phyloP scores from a whole-genome alignment of 192 early-diverging fungal genomes.

The Backusella macrospora region DNA sequence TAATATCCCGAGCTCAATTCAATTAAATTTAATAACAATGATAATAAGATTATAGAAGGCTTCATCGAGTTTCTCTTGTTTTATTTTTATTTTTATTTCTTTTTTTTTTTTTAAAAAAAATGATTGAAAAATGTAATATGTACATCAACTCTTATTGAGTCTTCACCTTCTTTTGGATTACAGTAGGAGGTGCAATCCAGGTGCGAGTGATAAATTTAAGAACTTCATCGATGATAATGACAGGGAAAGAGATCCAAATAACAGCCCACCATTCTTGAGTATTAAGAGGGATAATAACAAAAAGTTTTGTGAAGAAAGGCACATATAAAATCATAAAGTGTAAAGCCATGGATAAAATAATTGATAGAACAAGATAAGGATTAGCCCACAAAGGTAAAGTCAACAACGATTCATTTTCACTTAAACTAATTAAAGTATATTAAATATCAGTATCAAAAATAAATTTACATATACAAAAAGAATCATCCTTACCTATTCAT shows the following conservation, averaged over 20 bases:
- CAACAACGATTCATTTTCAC: conserved; percentile 93
- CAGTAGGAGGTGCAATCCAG: conserved; percentile 40
- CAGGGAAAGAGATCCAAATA: conserved; percentile 85
- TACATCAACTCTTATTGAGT: conserved; percentile 26
- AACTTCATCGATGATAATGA: conserved; percentile 90
- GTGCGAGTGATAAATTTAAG: conserved; percentile 67
- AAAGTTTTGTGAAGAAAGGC: conserved; percentile 92
- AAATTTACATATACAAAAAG: not conserved
- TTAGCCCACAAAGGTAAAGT: conserved; percentile 93
- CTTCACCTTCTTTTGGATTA: conserved; percentile 24
- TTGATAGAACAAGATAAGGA: conserved; percentile 81
- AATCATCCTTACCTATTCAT: conserved; percentile 74
- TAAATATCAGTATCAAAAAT: not conserved
- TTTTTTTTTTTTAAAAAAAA: not conserved
- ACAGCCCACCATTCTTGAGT: conserved; percentile 90
- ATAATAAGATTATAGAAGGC: not conserved
- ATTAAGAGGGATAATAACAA: conserved; percentile 89
- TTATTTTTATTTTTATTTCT: too few relatives aligned
- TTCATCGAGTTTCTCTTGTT: not conserved
- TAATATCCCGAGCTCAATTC: not conserved
- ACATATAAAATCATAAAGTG: conserved; percentile 98
- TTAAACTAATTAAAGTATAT: conserved; percentile 50
- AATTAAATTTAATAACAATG: too few relatives aligned
- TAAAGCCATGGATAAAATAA: conserved; percentile 87
- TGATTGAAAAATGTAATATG: not conserved